These are phyloP conservation scores for Suillus plorans DNA, from an alignment of 768 basidiomycete species.

Conservation along the genomic window DNA sequence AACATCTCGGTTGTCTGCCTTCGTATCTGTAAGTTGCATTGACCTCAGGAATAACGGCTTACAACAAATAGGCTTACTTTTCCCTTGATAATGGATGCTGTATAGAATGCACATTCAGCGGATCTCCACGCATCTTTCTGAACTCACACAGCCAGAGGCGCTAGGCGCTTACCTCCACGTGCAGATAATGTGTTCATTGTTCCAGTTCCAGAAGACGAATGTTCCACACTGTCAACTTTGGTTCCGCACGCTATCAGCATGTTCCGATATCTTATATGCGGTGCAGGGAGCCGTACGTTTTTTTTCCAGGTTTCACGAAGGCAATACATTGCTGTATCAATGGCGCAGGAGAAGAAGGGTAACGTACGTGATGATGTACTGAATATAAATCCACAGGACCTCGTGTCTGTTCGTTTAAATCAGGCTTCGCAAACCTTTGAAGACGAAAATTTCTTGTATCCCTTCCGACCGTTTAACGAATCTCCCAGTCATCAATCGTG, in stretches of 20 bases:
- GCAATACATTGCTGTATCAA: background rate
- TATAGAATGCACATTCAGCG: background rate
- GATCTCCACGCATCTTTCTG: background rate
- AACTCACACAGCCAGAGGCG: background rate
- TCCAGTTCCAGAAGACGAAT: background rate
- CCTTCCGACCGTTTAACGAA: background rate
- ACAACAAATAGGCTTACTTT: background rate
- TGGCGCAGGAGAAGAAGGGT: background rate
- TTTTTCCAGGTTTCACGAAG: background rate
- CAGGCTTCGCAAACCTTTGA: background rate
- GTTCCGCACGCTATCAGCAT: background rate
- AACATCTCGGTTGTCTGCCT: conserved; percentile 72
- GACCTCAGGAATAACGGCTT: background rate
- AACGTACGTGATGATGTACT: background rate
- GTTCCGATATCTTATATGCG: background rate
- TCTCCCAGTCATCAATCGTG: background rate
- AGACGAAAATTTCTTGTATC: background rate
- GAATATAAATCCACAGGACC: background rate
- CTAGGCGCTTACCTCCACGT: background rate
- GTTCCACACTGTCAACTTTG: background rate
- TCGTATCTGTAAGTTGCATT: conserved; percentile 58
- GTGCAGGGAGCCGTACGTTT: background rate
- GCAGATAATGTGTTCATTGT: background rate
- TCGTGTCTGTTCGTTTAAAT: background rate
- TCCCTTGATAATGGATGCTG: background rate